Evolutionary conservation across 1,284 basidiomycete species (phyloP).

Genomic region (Ceratobasidium sp.): DNA sequence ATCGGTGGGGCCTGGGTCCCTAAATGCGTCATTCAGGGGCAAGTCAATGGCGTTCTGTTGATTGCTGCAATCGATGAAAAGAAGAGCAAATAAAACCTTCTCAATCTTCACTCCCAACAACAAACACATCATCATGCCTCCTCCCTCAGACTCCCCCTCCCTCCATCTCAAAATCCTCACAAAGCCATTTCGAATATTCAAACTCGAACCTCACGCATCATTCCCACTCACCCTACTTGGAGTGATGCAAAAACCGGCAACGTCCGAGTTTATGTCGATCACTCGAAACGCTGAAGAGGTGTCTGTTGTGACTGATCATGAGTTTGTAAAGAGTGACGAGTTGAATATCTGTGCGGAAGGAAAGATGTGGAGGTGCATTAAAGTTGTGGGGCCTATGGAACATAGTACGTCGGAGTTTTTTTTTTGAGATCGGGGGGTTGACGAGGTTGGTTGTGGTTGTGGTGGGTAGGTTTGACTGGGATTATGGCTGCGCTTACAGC

Average conservation of each 20-base stretch:
- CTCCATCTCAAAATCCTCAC: slow-evolving; percentile 65
- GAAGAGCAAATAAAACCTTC: not conserved
- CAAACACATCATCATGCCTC: slow-evolving; percentile 58
- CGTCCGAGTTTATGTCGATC: slow-evolving; percentile 62
- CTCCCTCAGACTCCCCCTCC: slow-evolving; percentile 60
- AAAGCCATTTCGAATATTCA: slow-evolving; percentile 67
- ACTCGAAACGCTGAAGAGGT: slow-evolving; percentile 70
- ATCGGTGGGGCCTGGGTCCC: too few species aligned
- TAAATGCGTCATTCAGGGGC: too few species aligned
- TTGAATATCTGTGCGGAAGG: slow-evolving; percentile 51
- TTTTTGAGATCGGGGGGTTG: slow-evolving; percentile 46
- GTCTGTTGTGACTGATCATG: slow-evolving; percentile 64
- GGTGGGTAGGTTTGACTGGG: slow-evolving; percentile 69
- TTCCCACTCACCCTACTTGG: slow-evolving; percentile 48
- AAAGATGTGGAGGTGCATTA: slow-evolving; percentile 67
- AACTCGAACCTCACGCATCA: slow-evolving; percentile 56
- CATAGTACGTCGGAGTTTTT: slow-evolving; percentile 61
- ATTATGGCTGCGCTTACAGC: slow-evolving; percentile 66
- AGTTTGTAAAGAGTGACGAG: slow-evolving; percentile 50
- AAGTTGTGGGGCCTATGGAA: slow-evolving; percentile 72
- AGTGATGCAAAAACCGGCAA: slow-evolving; percentile 29
- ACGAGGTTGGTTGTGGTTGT: too few species aligned
- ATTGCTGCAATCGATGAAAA: not conserved
- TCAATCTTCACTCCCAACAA: not conserved
- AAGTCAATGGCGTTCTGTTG: not conserved